A percentile compares a stretch with the other conserved stretches of the same genome.
Evolutionary conservation across 331 rosid genomes (phyloP).

Genomic region (Malus hybrid): DNA sequence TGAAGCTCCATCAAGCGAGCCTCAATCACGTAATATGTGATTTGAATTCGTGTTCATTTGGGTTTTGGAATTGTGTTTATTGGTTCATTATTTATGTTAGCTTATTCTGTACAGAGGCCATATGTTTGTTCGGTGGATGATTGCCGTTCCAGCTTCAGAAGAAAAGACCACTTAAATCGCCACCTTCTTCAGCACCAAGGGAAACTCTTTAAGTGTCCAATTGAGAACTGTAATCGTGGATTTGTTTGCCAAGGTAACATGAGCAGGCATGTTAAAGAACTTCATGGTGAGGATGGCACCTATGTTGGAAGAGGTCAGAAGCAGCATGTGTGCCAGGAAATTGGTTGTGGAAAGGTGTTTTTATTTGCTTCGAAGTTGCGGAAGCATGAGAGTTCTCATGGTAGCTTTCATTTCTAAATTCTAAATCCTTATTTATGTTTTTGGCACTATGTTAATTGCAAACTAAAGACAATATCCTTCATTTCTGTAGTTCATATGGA

Average conservation of each 20-base stretch:
- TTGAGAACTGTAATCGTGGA: conserved; percentile 46
- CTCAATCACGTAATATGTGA: conserved; percentile 74
- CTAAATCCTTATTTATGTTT: neutral
- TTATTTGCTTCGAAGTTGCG: conserved; percentile 46
- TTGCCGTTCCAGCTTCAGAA: conserved; percentile 62
- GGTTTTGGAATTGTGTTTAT: neutral
- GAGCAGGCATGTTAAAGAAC: conserved; percentile 45
- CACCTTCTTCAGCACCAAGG: conserved; percentile 71
- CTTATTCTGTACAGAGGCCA: conserved; percentile 51
- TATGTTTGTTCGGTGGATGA: conserved; percentile 48
- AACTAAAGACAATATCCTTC: neutral
- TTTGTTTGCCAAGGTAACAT: conserved; percentile 48
- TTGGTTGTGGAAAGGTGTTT: conserved; percentile 77
- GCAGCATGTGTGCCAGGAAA: conserved; percentile 55
- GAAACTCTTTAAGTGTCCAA: conserved; percentile 50
- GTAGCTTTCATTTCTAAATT: conserved; percentile 13
- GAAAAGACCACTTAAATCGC: conserved; percentile 88
- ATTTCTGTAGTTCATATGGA: conserved; percentile 56
- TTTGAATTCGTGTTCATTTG: conserved; percentile 31
- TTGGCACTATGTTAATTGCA: neutral
- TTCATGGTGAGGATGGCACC: conserved; percentile 38
- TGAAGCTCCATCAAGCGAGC: conserved; percentile 89
- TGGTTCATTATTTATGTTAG: neutral
- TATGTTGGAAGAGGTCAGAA: conserved; percentile 17
- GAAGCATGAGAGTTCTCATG: conserved; percentile 73